Base-by-base conservation (phyloP, 495 filamentous ascomycete species). In the Penicillium taxi region DNA sequence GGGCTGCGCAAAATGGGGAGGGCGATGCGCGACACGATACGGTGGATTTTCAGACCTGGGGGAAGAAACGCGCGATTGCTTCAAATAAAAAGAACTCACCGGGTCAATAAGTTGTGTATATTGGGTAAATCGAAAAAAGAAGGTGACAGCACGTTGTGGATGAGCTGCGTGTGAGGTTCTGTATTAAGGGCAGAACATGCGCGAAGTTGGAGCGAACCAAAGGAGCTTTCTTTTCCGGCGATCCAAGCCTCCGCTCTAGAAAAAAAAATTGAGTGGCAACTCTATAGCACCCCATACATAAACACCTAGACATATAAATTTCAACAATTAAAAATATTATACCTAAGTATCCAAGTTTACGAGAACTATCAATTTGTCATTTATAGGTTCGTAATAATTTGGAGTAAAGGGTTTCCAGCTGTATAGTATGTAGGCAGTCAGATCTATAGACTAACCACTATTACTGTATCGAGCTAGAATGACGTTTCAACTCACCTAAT, bases 201-300 rank as follows among this genome's bases (percentile, higher is more conserved):
- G 52, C 52, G 46, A 56, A 53, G 47, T 46, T 50, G 47, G 52
- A 50, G 42, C 31, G 47, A 50, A 42, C 46, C 42, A 56, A 53
- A 47, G 52, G 45, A 56, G 52, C 52, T 53, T 56, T 56, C 52
- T 42, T 56, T 56, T 56, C 52, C 52, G 52, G 49, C 52, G 49
- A 49, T 52, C 48, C 42, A 49, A 50, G 44, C 48, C 51, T 55
- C 48, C 50, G 50, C 50, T 51, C 40, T 31, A 33, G 35, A 40
- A 47, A 52, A 56, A 55, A 54, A 56, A 51, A 52, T 51, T 53
- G 39, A 43, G 49, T 50, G 52, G 49, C 52, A 50, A 51, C 34
- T 42, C 43, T 50, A 50, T 50, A 53, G 41, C 22, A 12, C 13
- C n/a, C n/a, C n/a, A n/a, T n/a, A n/a, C n/a, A n/a, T n/a, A n/a